These are phyloP conservation scores for Sphaceloma murrayae DNA, from an alignment of 2,329 filamentous ascomycete species.

Conservation along the genomic window DNA sequence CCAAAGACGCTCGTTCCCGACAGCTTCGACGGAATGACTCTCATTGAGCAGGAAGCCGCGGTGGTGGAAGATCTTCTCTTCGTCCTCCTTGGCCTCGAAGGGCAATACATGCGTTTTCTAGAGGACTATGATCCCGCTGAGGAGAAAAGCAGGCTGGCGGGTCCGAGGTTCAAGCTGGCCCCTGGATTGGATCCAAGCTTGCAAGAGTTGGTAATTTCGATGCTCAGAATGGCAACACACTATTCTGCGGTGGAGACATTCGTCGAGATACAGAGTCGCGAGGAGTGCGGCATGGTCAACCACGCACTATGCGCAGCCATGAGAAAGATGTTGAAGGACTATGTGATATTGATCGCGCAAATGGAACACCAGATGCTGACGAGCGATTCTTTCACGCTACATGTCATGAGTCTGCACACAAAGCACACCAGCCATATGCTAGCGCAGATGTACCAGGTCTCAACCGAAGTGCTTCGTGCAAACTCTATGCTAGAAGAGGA, in stretches of 20 bases:
- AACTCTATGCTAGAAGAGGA: slow-evolving; percentile 79
- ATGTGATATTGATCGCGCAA: slow-evolving; percentile 84
- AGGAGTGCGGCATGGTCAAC: slow-evolving; percentile 89
- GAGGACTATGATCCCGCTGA: slow-evolving; percentile 72
- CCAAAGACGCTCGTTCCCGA: slow-evolving; percentile 59
- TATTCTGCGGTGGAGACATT: slow-evolving; percentile 87
- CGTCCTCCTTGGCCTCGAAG: slow-evolving; percentile 96
- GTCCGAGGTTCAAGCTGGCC: slow-evolving; percentile 69
- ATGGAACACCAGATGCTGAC: slow-evolving; percentile 88
- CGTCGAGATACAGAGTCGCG: slow-evolving; percentile 84
- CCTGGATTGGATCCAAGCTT: slow-evolving; percentile 84
- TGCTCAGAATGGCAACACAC: slow-evolving; percentile 90
- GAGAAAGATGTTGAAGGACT: slow-evolving; percentile 83
- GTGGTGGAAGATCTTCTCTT: slow-evolving; percentile 87
- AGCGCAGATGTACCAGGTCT: slow-evolving; percentile 77
- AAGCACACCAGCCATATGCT: slow-evolving; percentile 87
- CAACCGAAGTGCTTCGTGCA: slow-evolving; percentile 75
- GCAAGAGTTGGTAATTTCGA: slow-evolving; percentile 74
- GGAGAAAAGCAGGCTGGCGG: slow-evolving; percentile 78
- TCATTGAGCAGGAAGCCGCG: slow-evolving; percentile 75
- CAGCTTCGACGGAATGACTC: slow-evolving; percentile 58
- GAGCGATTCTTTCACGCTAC: slow-evolving; percentile 79
- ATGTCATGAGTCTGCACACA: slow-evolving; percentile 85
- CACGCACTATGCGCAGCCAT: slow-evolving; percentile 95
- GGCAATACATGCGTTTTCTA: slow-evolving; percentile 86